Base-by-base conservation (phyloP, 208 protist species). In the Crithidia thermophila region DNA sequence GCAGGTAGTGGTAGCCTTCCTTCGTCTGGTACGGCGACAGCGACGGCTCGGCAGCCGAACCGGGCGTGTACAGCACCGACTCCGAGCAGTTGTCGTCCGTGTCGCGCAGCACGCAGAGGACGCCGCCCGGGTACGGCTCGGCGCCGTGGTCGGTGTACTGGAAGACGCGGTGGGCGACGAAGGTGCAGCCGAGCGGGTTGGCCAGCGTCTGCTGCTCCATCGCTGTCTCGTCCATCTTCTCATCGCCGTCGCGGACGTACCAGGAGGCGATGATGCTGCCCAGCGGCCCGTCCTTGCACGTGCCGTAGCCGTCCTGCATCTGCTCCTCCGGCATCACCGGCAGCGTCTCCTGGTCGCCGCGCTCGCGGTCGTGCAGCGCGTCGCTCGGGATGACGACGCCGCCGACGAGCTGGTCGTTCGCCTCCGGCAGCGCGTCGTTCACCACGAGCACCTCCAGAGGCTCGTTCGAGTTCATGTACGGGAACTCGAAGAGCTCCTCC, bases 401-500 rank as follows among this genome's bases (percentile, higher is more conserved):
- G 40, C 90, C 90, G 21, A 93, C 73, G 10, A 94, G 55, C 62
- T 85, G 70, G 60, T 93, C 79, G 51, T 87, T 70, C n/a, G 66
- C 53, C 47, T 70, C 67, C 10, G 87, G 79, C 21, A 91, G 72
- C 4, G 77, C 71, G 52, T 94, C 81, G 71, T 96, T 90, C 61
- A 96, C 59, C 21, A 96, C 82, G 30, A 93, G 78, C 43, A 96
- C 78, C 77, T 94, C 87, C 21, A 96, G 78, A 3, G 78, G 79
- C 56, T 91, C 85, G 36, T 86, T 77, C n/a, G 80, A 25, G 76
- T 90, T 91, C 39, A 85, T 83, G 77, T 94, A 96, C 5, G 90
- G 87, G 65, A 96, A 96, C 52, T 93, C 86, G 62, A 96, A 96
- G 36, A 93, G 86, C 75, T 94, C 91, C 49, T 93, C 91, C 91